phyloP scores from a whole-genome alignment of 352 stramenopile species.

The Globisporangium emineosum region DNA sequence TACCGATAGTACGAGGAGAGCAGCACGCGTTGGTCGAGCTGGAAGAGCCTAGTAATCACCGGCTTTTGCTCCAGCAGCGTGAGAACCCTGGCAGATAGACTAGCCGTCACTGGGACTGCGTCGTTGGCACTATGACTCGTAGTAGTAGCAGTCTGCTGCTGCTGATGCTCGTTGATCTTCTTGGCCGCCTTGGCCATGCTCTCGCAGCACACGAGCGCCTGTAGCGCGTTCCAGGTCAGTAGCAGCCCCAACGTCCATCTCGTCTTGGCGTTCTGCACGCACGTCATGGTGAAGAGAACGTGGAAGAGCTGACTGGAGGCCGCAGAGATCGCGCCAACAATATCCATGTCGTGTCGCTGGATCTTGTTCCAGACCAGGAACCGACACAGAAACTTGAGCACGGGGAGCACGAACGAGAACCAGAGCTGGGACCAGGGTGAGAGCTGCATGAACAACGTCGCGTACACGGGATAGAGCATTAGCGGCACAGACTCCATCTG shows the following conservation, averaged over 20 bases:
- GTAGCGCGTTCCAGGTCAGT: not conserved
- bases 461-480: not conserved
- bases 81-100: not conserved
- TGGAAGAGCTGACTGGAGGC: not conserved
- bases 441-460: not conserved
- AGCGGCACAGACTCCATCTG: not conserved
- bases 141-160: no score
- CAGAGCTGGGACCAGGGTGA: not conserved
- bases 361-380: slow-evolving; percentile 3
- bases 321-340: not conserved
- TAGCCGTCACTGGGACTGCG: no score
- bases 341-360: slow-evolving; percentile 1
- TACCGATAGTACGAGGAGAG: not conserved
- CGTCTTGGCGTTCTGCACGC: slow-evolving; percentile 4
- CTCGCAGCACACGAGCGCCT: not conserved
- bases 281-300: not conserved
- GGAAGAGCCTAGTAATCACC: not conserved
- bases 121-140: no score
- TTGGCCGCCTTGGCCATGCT: not conserved
- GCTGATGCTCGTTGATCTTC: not conserved
- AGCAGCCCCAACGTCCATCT: not conserved
- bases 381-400: not conserved
- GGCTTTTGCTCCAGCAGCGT: not conserved
- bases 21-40: not conserved
- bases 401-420: not conserved